Base-by-base conservation (phyloP, 306 rosid species). In the Phaseolus lunatus region DNA sequence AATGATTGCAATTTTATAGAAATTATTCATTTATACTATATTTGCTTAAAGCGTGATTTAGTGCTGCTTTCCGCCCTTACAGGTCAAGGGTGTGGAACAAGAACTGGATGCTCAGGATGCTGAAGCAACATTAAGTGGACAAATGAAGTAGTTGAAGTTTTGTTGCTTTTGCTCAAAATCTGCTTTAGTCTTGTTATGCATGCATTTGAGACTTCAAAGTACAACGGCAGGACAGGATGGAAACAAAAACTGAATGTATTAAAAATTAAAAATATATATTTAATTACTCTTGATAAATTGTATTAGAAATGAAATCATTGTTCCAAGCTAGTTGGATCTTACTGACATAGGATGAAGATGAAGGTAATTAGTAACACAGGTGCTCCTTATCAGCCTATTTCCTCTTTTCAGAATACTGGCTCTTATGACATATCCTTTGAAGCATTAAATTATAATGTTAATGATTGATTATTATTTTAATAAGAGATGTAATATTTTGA, bases 41-140 rank as follows among this genome's bases (percentile, higher is more conserved):
- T 35, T 11, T 41, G 44, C 2, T 7, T 26, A 61, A 52, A 39
- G 29, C 43, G 37, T 62, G 20, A 4, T 62, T 77, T 23, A 37
- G 74, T 41, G 67, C 12, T 70, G 56, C 79, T 65, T 75, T 37
- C 13, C 77, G 44, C 73, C 62, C 79, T 62, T 85, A 62, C 89
- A 95, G 98, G 97, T 95, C 70, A 95, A 92, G 88, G 85, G 89
- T 22, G 98, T 95, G 47, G 97, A 92, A 84, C 89, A 95, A 87
- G 97, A 92, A 82, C 13, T 87, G 31, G 98, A 95, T 78, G 85
- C 75, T 2, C 97, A 90, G 59, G 92, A 87, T 14, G 96, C 86
- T 82, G 90, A 81, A 59, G 90, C 87, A 78, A 76, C 83, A 20
- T 49, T 85, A 68, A 77, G 85, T 64, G 87, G 91, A 59, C 86